Conservation (phyloP, 306 rosid genomes). For the Rosa persica region DNA sequence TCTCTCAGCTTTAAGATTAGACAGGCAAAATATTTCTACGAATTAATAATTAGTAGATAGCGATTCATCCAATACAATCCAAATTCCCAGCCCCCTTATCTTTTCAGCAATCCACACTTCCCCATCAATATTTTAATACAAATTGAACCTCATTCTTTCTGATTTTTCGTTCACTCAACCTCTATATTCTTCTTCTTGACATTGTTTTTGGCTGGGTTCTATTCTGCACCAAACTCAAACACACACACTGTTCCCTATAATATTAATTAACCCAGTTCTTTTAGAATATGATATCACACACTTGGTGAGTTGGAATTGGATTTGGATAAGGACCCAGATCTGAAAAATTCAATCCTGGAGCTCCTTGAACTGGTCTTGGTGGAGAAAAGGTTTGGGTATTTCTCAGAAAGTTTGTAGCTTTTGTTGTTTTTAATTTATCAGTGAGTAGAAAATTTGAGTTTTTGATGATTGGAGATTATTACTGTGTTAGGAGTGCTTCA, state of each 20-base stretch:
- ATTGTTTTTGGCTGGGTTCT: slow-evolving; percentile 9
- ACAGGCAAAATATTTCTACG: not conserved
- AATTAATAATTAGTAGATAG: not conserved
- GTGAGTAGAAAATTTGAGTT: slow-evolving; percentile 8
- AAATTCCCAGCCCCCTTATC: not conserved
- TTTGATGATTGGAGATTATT: slow-evolving; percentile 16
- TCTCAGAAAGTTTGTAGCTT: not conserved
- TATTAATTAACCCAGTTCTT: not conserved
- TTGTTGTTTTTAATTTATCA: slow-evolving; percentile 5
- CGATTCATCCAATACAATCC: slow-evolving; percentile 6
- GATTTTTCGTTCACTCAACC: not conserved
- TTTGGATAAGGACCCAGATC: slow-evolving; percentile 27
- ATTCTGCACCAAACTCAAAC: slow-evolving; percentile 39
- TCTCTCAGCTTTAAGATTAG: not conserved
- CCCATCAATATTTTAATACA: not conserved
- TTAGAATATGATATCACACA: not conserved
- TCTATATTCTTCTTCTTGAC: not conserved
- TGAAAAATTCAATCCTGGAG: slow-evolving; percentile 32
- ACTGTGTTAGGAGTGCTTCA: slow-evolving; percentile 30
- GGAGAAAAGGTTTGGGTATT: slow-evolving; percentile 12
- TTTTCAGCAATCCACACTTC: not conserved
- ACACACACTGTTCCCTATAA: slow-evolving; percentile 1
- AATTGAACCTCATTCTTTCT: not conserved
- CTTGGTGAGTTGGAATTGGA: slow-evolving; percentile 30
- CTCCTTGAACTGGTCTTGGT: slow-evolving; percentile 14